Conservation (phyloP, 1,139 yeast species). For the Barnettozyma hawaiiensis region DNA sequence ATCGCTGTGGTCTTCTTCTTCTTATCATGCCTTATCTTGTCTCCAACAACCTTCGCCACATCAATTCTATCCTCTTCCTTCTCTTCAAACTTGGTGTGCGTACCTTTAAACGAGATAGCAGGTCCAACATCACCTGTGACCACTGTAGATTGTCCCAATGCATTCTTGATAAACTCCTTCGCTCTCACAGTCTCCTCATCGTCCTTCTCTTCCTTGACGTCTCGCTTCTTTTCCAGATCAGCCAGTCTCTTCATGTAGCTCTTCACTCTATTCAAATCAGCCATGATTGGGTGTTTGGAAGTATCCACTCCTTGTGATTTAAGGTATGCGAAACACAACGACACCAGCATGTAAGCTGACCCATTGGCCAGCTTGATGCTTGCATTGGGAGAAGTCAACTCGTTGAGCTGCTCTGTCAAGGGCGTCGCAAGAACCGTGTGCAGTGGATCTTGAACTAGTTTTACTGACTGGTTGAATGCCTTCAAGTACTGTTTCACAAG, state of each 20-base stretch:
- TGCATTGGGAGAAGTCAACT: slow-evolving; percentile 25
- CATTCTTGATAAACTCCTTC: slow-evolving; percentile 38
- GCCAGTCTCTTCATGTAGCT: slow-evolving; percentile 60
- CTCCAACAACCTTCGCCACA: slow-evolving; percentile 6
- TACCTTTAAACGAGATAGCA: slow-evolving; percentile 55
- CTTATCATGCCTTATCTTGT: slow-evolving; percentile 13
- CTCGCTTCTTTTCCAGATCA: slow-evolving; percentile 21
- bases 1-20: not conserved
- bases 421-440: slow-evolving; percentile 26
- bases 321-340: slow-evolving; percentile 48
- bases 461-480: slow-evolving; percentile 25
- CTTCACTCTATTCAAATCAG: slow-evolving; percentile 67
- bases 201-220: slow-evolving; percentile 12
- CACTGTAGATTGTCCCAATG: slow-evolving; percentile 33
- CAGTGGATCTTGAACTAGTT: slow-evolving; percentile 26
- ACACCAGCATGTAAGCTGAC: slow-evolving; percentile 35
- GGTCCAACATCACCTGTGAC: slow-evolving; percentile 39
- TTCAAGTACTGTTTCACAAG: slow-evolving; percentile 30
- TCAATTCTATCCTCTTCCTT: slow-evolving; percentile 1
- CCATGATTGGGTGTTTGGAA: slow-evolving; percentile 55
- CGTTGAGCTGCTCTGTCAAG: slow-evolving; percentile 25
- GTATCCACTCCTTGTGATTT: slow-evolving; percentile 58
- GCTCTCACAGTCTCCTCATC: slow-evolving; percentile 30
- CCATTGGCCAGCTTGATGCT: slow-evolving; percentile 30
- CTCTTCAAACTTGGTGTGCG: slow-evolving; percentile 49